phyloP scores from a whole-genome alignment of 805 yeast genomes.

The Candida piceae region DNA sequence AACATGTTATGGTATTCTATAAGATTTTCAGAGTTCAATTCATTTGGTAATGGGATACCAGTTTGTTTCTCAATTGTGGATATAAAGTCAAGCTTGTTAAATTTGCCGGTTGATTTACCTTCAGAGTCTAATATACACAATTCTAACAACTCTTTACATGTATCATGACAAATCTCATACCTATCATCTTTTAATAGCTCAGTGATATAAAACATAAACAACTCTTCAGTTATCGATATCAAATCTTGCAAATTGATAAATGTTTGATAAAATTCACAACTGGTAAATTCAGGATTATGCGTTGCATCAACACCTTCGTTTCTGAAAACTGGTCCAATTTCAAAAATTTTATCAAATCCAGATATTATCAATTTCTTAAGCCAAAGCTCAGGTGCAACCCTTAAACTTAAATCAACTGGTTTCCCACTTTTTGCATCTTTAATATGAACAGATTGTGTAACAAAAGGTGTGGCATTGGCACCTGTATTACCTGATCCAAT shows the following conservation, averaged over 20 bases:
- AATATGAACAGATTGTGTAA: constrained; percentile 40
- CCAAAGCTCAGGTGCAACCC: constrained; percentile 97
- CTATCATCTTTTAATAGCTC: constrained; percentile 24
- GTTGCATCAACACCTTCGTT: constrained; percentile 92
- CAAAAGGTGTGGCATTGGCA: constrained; percentile 88
- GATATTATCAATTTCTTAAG: constrained; percentile 74
- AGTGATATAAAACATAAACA: constrained; percentile 41
- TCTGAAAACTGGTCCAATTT: constrained; percentile 79
- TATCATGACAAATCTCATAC: constrained; percentile 18
- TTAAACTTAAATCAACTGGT: constrained; percentile 39
- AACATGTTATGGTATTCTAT: constrained; percentile 34
- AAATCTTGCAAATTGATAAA: constrained; percentile 63
- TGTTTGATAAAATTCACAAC: constrained; percentile 82
- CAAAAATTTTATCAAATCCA: constrained; percentile 84
- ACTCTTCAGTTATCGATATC: constrained; percentile 55
- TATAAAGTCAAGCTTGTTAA: constrained; percentile 57
- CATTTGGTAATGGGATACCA: constrained; percentile 44
- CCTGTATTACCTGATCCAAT: constrained; percentile 67
- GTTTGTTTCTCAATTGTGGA: constrained; percentile 54
- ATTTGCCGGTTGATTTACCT: too few relatives aligned
- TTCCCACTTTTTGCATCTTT: constrained; percentile 22
- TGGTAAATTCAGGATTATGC: constrained; percentile 91
- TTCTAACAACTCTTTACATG: constrained; percentile 14
- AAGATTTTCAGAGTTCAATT: constrained; percentile 37
- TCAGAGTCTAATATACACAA: too few relatives aligned